phyloP scores from a whole-genome alignment of 2,329 filamentous ascomycete genomes.

The Penicillium olsonii region DNA sequence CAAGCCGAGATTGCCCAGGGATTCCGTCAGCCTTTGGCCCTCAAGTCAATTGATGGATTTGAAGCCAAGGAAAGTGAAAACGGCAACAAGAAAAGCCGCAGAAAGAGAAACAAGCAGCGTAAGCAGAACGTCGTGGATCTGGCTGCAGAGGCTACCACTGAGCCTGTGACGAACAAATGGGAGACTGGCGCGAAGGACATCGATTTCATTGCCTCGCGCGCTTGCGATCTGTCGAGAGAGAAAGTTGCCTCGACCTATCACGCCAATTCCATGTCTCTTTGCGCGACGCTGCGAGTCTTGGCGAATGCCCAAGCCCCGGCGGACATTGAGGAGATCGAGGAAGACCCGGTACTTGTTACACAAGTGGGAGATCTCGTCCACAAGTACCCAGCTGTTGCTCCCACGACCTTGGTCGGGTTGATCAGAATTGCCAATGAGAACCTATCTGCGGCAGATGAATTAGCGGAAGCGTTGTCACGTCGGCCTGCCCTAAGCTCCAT shows the following conservation, averaged over 20 bases:
- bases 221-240: conserved; percentile 47
- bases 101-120: conserved; percentile 39
- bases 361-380: conserved; percentile 56
- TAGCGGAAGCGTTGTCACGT: conserved; percentile 57
- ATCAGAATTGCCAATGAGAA: conserved; percentile 60
- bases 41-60: conserved; percentile 83
- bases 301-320: conserved; percentile 50
- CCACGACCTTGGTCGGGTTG: conserved; percentile 53
- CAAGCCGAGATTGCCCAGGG: conserved; percentile 16
- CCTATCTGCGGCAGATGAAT: conserved; percentile 58
- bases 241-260: conserved; percentile 61
- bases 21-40: conserved; percentile 41
- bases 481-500: conserved; percentile 32
- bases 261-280: conserved; percentile 56
- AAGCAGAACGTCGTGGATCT: conserved; percentile 18
- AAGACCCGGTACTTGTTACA: conserved; percentile 47
- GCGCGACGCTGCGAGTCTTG: conserved; percentile 57
- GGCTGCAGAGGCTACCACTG: conserved; percentile 15
- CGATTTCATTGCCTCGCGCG: conserved; percentile 60
- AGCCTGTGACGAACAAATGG: conserved; percentile 56
- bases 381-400: conserved; percentile 56
- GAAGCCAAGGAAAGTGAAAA: conserved; percentile 56
- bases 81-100: conserved; percentile 41
- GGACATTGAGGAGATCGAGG: conserved; percentile 35
- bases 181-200: conserved; percentile 58